Evolutionary conservation across 148 eudicot genomes (phyloP), one percentile per base, ranked within the genome.

Genomic region (Drosera capensis): DNA sequence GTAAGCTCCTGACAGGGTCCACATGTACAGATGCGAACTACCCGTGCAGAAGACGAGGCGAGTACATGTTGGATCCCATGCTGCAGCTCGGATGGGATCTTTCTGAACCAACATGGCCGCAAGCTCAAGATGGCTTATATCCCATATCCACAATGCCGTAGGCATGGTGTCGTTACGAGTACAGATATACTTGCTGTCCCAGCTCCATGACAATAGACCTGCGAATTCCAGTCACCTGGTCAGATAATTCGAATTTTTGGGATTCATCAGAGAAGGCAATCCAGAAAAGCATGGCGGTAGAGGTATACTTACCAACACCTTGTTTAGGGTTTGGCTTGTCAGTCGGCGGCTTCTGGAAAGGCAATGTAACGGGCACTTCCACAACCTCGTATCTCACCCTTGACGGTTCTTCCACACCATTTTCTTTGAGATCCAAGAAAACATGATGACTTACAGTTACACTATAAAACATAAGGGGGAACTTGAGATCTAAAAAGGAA

Each of bases 141-240:
- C 87, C 97, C 97, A 88, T 61, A 88, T 62, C 97, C 97, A 88
- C 24, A 88, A 68, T 9, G 72, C 83, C 25, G 79, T 71, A 15
- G 77, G 86, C 81, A 88, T 83, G 70, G 77, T 80, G 52, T 88
- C 97, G 31, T 88, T 86, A 43, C 97, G 97, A 20, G 97, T 80
- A 41, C 72, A 80, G 7, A 88, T 73, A 51, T 71, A 88, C 28
- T 68, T 80, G 70, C 93, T 88, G 54, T 88, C 79, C 24, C 68
- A 66, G 67, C 97, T 88, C 97, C 97, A 88, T 48, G 93, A 73
- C 84, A 88, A 67, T 2, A 88, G 79, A 51, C 97, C 97, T 88
- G 79, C 60, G n/a, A 66, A 31, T 49, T 11, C 23, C 29, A 40
- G 20, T 19, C 23, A 22, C 25, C 3, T 54, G 49, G 44, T 31